These are phyloP conservation scores for Saccharomycopsis phalli DNA, from an alignment of 1,139 yeast species.

Conservation along the genomic window DNA sequence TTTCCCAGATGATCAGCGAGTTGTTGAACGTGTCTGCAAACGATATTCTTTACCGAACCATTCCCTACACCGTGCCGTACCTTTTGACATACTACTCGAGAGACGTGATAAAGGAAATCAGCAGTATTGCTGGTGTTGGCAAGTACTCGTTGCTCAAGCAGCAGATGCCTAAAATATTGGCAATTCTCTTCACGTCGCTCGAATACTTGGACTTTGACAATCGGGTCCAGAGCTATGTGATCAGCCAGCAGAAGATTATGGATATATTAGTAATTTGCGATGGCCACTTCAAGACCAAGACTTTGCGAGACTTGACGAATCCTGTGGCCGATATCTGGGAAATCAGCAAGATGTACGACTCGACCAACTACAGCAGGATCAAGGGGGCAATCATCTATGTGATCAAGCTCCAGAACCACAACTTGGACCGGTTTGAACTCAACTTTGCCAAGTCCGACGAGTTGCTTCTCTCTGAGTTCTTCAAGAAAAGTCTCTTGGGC, in stretches of 20 bases:
- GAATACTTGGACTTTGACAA: slow-evolving; percentile 15
- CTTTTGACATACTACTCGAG: slow-evolving; percentile 55
- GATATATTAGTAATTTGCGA: slow-evolving; percentile 47
- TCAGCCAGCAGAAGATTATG: slow-evolving; percentile 43
- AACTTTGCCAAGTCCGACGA: slow-evolving; percentile 22
- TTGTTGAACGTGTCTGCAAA: slow-evolving; percentile 53
- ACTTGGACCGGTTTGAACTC: slow-evolving; percentile 6
- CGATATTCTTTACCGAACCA: slow-evolving; percentile 60
- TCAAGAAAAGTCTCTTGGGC: slow-evolving; percentile 61
- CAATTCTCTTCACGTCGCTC: slow-evolving; percentile 32
- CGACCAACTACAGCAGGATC: slow-evolving; percentile 21
- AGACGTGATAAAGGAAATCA: slow-evolving; percentile 54
- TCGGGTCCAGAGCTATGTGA: slow-evolving; percentile 25
- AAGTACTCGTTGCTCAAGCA: slow-evolving; percentile 23
- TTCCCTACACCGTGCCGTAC: slow-evolving; percentile 68
- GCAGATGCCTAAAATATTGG: slow-evolving; percentile 32
- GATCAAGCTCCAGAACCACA: slow-evolving; percentile 22
- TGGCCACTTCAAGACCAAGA: slow-evolving; percentile 31
- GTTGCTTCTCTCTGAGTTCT: slow-evolving; percentile 26
- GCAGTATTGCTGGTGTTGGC: slow-evolving; percentile 28
- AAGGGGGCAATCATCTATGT: slow-evolving; percentile 16
- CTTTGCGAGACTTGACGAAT: slow-evolving; percentile 37
- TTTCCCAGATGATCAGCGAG: slow-evolving; percentile 52
- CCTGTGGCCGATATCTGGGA: slow-evolving; percentile 26
- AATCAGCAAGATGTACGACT: slow-evolving; percentile 24